These are phyloP conservation scores for Erucastrum elatum DNA, from an alignment of 345 rosid species.

Conservation along the genomic window DNA sequence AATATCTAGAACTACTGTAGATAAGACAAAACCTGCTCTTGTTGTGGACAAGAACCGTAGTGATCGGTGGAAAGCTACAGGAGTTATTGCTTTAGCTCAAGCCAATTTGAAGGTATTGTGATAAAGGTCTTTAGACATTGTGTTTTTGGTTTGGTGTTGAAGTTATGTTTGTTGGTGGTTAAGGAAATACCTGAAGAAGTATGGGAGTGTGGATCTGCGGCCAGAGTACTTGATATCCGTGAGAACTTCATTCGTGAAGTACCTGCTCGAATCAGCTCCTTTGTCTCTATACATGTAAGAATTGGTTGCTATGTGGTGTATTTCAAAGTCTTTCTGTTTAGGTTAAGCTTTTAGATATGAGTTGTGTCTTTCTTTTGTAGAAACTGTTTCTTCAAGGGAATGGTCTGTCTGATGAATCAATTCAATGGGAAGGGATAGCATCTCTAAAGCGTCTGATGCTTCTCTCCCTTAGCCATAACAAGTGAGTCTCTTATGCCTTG, in stretches of 20 bases:
- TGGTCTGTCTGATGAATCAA: constrained; percentile 59
- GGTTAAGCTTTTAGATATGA: neutral
- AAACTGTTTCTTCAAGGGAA: constrained; percentile 66
- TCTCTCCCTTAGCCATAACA: constrained; percentile 67
- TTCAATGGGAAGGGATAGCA: constrained; percentile 69
- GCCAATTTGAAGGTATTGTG: constrained; percentile 65
- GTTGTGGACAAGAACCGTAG: constrained; percentile 49
- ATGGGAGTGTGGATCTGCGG: constrained; percentile 63
- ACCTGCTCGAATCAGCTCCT: constrained; percentile 52
- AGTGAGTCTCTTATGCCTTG: constrained; percentile 43
- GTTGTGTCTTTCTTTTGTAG: constrained; percentile 43
- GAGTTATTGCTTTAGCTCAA: constrained; percentile 69
- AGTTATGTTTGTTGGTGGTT: constrained; percentile 20
- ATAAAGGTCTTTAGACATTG: neutral
- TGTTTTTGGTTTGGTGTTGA: constrained; percentile 9
- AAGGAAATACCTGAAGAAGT: constrained; percentile 78
- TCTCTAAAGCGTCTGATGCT: constrained; percentile 57
- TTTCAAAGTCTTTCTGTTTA: neutral
- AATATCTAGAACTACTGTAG: constrained; percentile 46
- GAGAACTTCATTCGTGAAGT: constrained; percentile 59
- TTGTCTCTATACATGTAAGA: constrained; percentile 49
- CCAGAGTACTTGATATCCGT: constrained; percentile 65
- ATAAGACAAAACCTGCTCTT: constrained; percentile 33
- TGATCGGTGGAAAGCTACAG: constrained; percentile 76
- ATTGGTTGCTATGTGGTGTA: neutral